A percentile compares a stretch with the other conserved stretches of the same genome.
phyloP scores from a whole-genome alignment of 352 stramenopile genomes.

The Globisporangium alternatum region DNA sequence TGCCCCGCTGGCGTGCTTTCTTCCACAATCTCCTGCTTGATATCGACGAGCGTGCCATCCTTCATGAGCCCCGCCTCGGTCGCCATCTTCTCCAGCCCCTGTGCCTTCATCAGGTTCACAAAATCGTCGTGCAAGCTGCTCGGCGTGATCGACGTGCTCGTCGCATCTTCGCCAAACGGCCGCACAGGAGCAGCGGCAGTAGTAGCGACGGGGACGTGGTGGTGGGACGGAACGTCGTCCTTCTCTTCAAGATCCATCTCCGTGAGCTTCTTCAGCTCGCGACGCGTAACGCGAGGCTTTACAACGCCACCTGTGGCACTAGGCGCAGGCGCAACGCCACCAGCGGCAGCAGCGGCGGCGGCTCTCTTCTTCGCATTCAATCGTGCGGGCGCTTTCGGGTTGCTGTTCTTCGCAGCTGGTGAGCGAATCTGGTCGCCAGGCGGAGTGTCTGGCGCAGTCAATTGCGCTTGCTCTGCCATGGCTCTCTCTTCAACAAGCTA shows the following conservation, averaged over 20 bases:
- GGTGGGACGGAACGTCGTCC: conserved; percentile 23
- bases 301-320: conserved; percentile 21
- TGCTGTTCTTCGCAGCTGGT: conserved; percentile 29
- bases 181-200: conserved; percentile 5
- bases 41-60: conserved; percentile 62
- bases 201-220: neutral
- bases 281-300: conserved; percentile 60
- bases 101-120: conserved; percentile 83
- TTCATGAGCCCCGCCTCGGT: conserved; percentile 76
- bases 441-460: conserved; percentile 26
- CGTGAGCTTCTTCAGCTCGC: conserved; percentile 77
- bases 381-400: conserved; percentile 42
- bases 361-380: conserved; percentile 39
- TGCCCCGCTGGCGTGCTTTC: conserved; percentile 8
- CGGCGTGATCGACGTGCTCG: conserved; percentile 38
- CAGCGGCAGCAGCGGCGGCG: conserved; percentile 3
- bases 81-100: conserved; percentile 81
- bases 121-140: conserved; percentile 86
- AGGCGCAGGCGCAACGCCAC: neutral
- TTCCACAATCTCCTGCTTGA: conserved; percentile 38
- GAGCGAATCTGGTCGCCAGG: conserved; percentile 29
- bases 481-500: neutral
- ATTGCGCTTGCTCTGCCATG: conserved; percentile 25
- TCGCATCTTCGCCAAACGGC: conserved; percentile 41
- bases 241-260: conserved; percentile 80